A percentile compares a stretch with the other conserved stretches of the same genome.
Conservation (phyloP, 140 eudicot species). For the Cichorium intybus region DNA sequence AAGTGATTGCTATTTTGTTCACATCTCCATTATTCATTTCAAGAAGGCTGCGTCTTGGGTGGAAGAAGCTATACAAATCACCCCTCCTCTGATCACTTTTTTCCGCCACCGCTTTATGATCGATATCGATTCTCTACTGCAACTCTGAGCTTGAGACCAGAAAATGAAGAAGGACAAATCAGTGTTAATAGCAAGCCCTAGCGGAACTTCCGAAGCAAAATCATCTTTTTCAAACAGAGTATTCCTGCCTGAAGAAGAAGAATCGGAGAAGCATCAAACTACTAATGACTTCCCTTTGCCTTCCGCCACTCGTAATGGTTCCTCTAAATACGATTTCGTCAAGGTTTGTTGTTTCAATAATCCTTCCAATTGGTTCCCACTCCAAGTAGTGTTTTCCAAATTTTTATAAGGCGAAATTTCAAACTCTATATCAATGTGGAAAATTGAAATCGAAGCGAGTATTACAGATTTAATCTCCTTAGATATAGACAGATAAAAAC, state of each 20-base stretch:
- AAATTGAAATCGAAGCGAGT: not conserved
- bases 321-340: conserved; percentile 98
- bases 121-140: not conserved
- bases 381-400: too few species aligned
- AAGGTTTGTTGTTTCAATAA: conserved; percentile 47
- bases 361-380: too few species aligned
- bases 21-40: not conserved
- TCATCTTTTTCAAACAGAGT: conserved; percentile 7
- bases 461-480: not conserved
- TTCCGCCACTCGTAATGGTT: conserved; percentile 65
- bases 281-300: conserved; percentile 27
- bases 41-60: too few species aligned
- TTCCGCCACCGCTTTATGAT: not conserved
- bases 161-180: conserved; percentile 67
- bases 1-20: not conserved
- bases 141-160: not conserved
- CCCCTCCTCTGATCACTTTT: conserved; percentile 12
- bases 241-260: conserved; percentile 28
- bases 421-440: not conserved
- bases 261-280: conserved; percentile 22
- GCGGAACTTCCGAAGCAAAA: conserved; percentile 21
- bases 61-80: not conserved
- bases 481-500: conserved; percentile 1
- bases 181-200: conserved; percentile 36
- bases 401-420: too few species aligned